phyloP scores from a whole-genome alignment of 176 grass and related monocot species.

The Avena sativa region DNA sequence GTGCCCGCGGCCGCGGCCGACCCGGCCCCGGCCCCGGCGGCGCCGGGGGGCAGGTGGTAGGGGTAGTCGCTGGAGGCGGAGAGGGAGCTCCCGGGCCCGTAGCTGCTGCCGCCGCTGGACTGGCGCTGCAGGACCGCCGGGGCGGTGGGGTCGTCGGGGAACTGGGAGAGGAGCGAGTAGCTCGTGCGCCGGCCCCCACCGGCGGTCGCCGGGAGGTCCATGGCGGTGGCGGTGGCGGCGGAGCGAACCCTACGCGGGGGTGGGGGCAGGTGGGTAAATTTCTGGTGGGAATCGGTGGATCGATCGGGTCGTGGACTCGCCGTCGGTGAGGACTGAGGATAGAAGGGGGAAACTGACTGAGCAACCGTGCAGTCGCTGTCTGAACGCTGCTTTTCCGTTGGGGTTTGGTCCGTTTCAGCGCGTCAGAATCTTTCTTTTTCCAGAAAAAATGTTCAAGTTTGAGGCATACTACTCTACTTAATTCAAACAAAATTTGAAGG shows the following conservation, averaged over 20 bases:
- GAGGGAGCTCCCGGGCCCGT: slow-evolving; percentile 79
- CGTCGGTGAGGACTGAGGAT: neutral
- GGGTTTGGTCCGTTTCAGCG: too few relatives aligned
- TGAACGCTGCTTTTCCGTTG: too few relatives aligned
- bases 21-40: slow-evolving; percentile 5
- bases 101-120: slow-evolving; percentile 97
- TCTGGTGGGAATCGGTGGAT: neutral
- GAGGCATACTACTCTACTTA: too few relatives aligned
- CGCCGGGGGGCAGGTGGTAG: slow-evolving; percentile 41
- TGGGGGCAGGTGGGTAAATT: neutral
- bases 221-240: neutral
- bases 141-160: slow-evolving; percentile 45
- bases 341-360: too few relatives aligned
- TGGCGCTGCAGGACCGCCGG: slow-evolving; percentile 65
- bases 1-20: slow-evolving; percentile 13
- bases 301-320: neutral
- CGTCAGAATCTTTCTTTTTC: too few relatives aligned
- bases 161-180: slow-evolving; percentile 66
- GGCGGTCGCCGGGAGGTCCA: slow-evolving; percentile 46
- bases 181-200: slow-evolving; percentile 47
- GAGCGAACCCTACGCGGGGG: neutral
- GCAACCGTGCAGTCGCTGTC: too few relatives aligned
- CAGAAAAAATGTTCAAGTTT: too few relatives aligned
- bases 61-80: slow-evolving; percentile 76
- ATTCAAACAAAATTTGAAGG: too few relatives aligned